These are phyloP conservation scores for Pichia occidentalis DNA, from an alignment of 805 yeast species.

Conservation along the genomic window DNA sequence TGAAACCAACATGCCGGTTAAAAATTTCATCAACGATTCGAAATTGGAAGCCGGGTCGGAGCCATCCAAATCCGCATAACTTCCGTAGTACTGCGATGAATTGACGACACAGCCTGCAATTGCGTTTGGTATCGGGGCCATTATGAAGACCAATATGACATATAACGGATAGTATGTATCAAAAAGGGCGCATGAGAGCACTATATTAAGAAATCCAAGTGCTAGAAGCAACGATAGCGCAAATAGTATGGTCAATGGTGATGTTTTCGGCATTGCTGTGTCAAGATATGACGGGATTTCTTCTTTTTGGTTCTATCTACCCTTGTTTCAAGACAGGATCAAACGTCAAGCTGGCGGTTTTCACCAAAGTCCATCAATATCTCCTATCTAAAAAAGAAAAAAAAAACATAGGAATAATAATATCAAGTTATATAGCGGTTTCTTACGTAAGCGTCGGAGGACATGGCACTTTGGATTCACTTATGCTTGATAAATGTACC, in stretches of 20 bases:
- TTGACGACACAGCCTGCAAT: conserved; percentile 20
- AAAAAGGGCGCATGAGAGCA: conserved; percentile 79
- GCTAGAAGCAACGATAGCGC: conserved; percentile 72
- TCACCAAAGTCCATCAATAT: no score
- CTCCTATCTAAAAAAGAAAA: no score
- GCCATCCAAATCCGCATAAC: conserved; percentile 19
- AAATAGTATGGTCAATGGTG: conserved; percentile 62
- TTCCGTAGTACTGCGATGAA: conserved; percentile 9
- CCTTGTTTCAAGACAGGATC: no score
- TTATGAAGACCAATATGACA: conserved; percentile 36
- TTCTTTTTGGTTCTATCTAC: no score
- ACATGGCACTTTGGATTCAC: no score
- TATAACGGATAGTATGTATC: conserved; percentile 87
- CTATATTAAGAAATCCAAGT: conserved; percentile 81
- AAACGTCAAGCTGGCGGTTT: no score
- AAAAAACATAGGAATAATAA: no score
- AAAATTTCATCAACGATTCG: conserved; percentile 25
- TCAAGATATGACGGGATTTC: not conserved
- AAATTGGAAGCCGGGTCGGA: conserved; percentile 16
- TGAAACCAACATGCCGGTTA: conserved; percentile 30
- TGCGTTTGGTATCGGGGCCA: conserved; percentile 34
- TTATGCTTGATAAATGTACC: no score
- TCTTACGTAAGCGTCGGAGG: no score
- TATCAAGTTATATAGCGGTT: no score
- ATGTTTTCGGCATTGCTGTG: conserved; percentile 5